Evolutionary conservation across 257 asterid species (phyloP), one percentile per base, ranked within the genome.

Genomic region (Forsythia suspensa): DNA sequence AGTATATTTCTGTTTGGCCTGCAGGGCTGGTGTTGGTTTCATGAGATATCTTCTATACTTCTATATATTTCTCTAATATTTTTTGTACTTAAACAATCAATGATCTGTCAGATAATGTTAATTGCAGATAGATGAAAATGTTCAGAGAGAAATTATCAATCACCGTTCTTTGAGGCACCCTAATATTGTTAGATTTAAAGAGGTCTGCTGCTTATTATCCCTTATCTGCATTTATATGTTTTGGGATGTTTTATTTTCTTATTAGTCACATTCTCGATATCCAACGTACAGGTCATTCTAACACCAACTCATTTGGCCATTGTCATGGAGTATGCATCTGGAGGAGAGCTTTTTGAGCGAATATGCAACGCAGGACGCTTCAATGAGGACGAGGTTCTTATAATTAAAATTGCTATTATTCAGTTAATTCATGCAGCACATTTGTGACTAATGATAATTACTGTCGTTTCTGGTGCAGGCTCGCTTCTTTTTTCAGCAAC

Each of bases 241-340:
- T 13, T 8, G 11, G 18, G n/a, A 36, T n/a, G 12, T 13, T 21
- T 75, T 77, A 16, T 46, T 63, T 66, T 21, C 41, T 7, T 5
- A 51, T 55, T 77, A 67, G 71, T 70, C 51, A 20, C 72, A 36
- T 61, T 59, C 48, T 66, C 24, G 15, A 66, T 39, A n/a, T 61
- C 79, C 72, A 38, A 72, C 52, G 69, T 81, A n/a, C 76, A 94
- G 98, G 96, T 94, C 82, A 90, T 94, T 83, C 80, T 94, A 40
- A 94, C 97, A 24, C 98, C 98, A 41, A 91, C 94, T 61, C 98
- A 94, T 86, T 90, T 94, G 36, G 98, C 98, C 71, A 94, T 94
- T 78, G 96, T 92, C 79, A 94, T 94, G 98, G 97, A 94, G 83
- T 94, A 89, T 87, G 98, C 98, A 81, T 89, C 98, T 52, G 98